These are phyloP conservation scores for Aspergillus baeticus DNA, from an alignment of 495 filamentous ascomycete species.

Conservation along the genomic window DNA sequence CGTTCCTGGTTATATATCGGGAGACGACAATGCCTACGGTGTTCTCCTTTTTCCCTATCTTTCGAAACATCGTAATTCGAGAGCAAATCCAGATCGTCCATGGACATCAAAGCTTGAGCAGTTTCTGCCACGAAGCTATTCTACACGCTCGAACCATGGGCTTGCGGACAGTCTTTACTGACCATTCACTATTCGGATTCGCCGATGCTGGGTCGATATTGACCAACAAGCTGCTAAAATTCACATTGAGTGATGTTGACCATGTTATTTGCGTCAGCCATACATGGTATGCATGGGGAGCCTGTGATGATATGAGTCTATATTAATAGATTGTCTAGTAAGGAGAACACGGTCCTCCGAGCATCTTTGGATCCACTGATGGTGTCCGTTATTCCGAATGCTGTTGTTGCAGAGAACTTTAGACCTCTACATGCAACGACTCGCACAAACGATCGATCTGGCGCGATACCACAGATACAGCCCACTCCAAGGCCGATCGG, in stretches of 20 bases:
- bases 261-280: constrained; percentile 98
- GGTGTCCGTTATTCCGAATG: constrained; percentile 97
- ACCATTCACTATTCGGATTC: constrained; percentile 97
- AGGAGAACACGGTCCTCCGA: constrained; percentile 95
- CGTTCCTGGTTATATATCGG: constrained; percentile 92
- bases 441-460: constrained; percentile 31
- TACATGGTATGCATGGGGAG: constrained; percentile 66
- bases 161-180: constrained; percentile 90
- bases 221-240: constrained; percentile 95
- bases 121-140: constrained; percentile 90
- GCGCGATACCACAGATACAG: constrained; percentile 35
- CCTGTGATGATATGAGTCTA: neutral
- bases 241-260: constrained; percentile 92
- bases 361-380: constrained; percentile 93
- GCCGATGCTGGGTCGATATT: constrained; percentile 94
- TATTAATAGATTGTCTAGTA: constrained; percentile 52
- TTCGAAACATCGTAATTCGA: constrained; percentile 90
- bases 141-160: constrained; percentile 97
- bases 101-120: constrained; percentile 89
- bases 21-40: constrained; percentile 95
- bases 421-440: constrained; percentile 56
- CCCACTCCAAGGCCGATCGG: constrained; percentile 58
- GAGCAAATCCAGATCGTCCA: constrained; percentile 97
- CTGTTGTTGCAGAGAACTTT: constrained; percentile 95
- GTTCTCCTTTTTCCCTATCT: constrained; percentile 96